phyloP scores from a whole-genome alignment of 2,329 filamentous ascomycete species.

The Talaromyces sp. region DNA sequence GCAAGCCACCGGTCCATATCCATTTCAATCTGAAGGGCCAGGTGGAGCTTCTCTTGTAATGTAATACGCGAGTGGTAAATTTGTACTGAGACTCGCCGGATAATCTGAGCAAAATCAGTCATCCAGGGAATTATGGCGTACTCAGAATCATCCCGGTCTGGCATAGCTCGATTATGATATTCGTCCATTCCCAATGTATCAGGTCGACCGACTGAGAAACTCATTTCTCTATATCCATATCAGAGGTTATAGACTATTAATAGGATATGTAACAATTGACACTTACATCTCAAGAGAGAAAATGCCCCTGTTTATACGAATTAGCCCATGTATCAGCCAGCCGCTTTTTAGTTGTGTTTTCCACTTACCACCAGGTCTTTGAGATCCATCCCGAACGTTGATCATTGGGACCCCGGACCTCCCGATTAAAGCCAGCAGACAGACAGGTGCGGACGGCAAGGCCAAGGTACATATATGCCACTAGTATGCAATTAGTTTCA shows the following conservation, averaged over 20 bases:
- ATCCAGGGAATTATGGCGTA: slow-evolving; percentile 46
- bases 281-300: slow-evolving; percentile 50
- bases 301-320: slow-evolving; percentile 38
- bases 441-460: slow-evolving; percentile 52
- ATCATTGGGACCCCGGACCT: slow-evolving; percentile 38
- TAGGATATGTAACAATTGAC: too few relatives aligned
- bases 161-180: slow-evolving; percentile 51
- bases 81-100: slow-evolving; percentile 43
- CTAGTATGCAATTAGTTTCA: slow-evolving; percentile 23
- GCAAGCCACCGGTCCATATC: slow-evolving; percentile 42
- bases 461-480: slow-evolving; percentile 54
- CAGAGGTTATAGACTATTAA: too few relatives aligned
- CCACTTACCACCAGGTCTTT: slow-evolving; percentile 52
- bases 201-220: slow-evolving; percentile 53
- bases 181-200: slow-evolving; percentile 53
- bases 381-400: slow-evolving; percentile 44
- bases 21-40: slow-evolving; percentile 40
- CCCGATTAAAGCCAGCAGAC: slow-evolving; percentile 53
- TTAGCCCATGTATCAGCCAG: neutral
- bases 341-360: neutral
- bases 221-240: slow-evolving; percentile 51
- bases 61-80: slow-evolving; percentile 42
- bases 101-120: slow-evolving; percentile 45
- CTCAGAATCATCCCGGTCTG: slow-evolving; percentile 38
- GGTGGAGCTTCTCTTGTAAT: slow-evolving; percentile 38